Percentiles rank a stretch among this genome's conserved stretches.
Evolutionary conservation across 148 eudicot species (phyloP).

Genomic region (Chenopodium album): DNA sequence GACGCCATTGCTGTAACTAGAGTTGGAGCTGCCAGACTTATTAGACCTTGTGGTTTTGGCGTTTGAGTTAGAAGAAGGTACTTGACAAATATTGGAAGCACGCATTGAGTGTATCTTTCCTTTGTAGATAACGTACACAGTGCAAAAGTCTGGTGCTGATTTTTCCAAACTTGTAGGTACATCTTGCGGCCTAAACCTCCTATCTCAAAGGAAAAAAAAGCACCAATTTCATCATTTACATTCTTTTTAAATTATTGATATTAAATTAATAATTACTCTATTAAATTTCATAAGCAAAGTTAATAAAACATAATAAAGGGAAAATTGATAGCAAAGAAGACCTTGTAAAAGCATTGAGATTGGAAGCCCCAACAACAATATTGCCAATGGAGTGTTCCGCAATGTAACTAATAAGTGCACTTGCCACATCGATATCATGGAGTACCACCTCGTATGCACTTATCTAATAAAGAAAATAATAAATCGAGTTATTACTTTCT

Average conservation of each 20-base stretch:
- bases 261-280: too few relatives aligned
- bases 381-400: slow-evolving; percentile 32
- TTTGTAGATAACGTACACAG: slow-evolving; percentile 53
- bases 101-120: slow-evolving; percentile 41
- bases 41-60: background rate
- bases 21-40: background rate
- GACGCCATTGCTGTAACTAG: background rate
- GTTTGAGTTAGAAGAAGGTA: background rate
- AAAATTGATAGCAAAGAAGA: background rate
- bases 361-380: slow-evolving; percentile 61
- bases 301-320: too few relatives aligned
- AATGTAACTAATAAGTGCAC: slow-evolving; percentile 51
- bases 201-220: slow-evolving; percentile 13
- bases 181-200: slow-evolving; percentile 58
- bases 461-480: slow-evolving; percentile 34
- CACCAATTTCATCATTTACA: background rate
- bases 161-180: slow-evolving; percentile 52
- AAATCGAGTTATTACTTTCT: background rate
- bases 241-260: too few relatives aligned
- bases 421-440: slow-evolving; percentile 49
- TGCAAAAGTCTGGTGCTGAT: slow-evolving; percentile 57
- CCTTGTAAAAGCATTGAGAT: slow-evolving; percentile 53
- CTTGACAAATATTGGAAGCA: slow-evolving; percentile 30
- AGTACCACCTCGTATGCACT: slow-evolving; percentile 61
- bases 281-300: too few relatives aligned